phyloP scores from a whole-genome alignment of 2,329 filamentous ascomycete genomes.

The Colletotrichum gigasporum region DNA sequence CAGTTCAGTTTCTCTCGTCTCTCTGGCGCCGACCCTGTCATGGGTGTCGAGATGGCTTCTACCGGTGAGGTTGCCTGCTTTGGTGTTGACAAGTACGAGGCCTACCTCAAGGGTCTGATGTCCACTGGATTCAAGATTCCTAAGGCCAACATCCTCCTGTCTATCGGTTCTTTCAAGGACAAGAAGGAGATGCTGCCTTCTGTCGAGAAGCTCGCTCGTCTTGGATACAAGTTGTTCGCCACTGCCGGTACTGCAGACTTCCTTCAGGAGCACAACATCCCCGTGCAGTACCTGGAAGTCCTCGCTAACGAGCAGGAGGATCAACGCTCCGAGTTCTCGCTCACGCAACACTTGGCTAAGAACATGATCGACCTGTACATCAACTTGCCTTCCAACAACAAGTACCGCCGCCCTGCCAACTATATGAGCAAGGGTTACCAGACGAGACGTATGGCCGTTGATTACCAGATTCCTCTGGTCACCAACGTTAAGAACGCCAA shows the following conservation, averaged over 20 bases:
- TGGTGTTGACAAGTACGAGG: conserved; percentile 94
- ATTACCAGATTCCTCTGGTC: conserved; percentile 94
- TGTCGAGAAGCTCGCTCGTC: conserved; percentile 85
- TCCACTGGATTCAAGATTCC: conserved; percentile 97
- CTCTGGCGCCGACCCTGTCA: conserved; percentile 92
- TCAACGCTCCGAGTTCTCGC: conserved; percentile 94
- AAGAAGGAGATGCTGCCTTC: conserved; percentile 97
- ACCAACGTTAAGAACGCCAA: conserved; percentile 99
- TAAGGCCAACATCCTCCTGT: conserved; percentile 93
- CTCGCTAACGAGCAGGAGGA: conserved; percentile 81
- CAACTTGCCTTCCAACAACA: conserved; percentile 98
- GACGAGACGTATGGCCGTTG: conserved; percentile 96
- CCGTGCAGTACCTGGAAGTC: conserved; percentile 92
- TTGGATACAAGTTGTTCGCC: conserved; percentile 96
- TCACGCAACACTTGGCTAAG: conserved; percentile 95
- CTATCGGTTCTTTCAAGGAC: conserved; percentile 97
- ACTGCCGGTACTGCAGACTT: conserved; percentile 97
- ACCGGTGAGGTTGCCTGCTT: conserved; percentile 98
- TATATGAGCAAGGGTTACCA: conserved; percentile 99
- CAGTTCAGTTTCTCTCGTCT: conserved; percentile 99
- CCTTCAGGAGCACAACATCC: conserved; percentile 89
- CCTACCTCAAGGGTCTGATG: conserved; percentile 94
- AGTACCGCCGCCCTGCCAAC: conserved; percentile 94
- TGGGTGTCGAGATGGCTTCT: conserved; percentile 99
- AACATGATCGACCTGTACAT: conserved; percentile 99